Conservation (phyloP, 2,329 filamentous ascomycete genomes). For the Phyllachora maydis region DNA sequence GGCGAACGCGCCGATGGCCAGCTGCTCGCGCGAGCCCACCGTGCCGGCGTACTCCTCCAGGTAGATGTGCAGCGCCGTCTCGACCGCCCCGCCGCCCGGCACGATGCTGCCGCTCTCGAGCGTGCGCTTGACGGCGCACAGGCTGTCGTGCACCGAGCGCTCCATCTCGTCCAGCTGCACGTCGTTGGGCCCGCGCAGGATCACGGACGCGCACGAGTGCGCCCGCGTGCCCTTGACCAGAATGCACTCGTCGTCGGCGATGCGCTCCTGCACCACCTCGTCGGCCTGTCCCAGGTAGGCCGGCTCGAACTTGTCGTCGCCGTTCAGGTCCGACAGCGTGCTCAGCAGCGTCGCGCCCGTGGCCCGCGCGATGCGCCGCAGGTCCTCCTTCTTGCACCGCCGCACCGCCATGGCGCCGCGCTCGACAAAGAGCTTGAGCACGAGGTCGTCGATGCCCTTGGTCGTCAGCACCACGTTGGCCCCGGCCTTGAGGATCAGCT, state of each 20-base stretch:
- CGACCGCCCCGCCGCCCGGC: conserved; percentile 85
- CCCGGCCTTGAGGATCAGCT: conserved; percentile 94
- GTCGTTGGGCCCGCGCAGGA: conserved; percentile 88
- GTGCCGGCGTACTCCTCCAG: conserved; percentile 97
- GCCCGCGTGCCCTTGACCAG: conserved; percentile 89
- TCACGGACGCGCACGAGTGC: conserved; percentile 85
- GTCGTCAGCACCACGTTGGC: conserved; percentile 94
- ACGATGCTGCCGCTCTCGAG: conserved; percentile 94
- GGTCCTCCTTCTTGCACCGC: conserved; percentile 95
- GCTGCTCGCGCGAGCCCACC: conserved; percentile 88
- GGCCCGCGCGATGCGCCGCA: conserved; percentile 86
- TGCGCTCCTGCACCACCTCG: conserved; percentile 93
- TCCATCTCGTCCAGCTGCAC: conserved; percentile 98
- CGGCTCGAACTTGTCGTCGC: conserved; percentile 88
- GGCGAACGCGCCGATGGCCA: conserved; percentile 94
- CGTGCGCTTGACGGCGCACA: conserved; percentile 92
- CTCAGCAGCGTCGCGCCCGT: conserved; percentile 86
- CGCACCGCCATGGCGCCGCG: conserved; percentile 88
- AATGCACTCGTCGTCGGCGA: conserved; percentile 97
- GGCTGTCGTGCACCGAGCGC: conserved; percentile 88
- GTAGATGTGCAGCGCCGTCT: conserved; percentile 98
- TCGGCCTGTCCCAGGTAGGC: conserved; percentile 81
- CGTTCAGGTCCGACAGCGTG: conserved; percentile 88
- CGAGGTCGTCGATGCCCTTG: conserved; percentile 94
- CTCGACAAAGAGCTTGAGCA: conserved; percentile 86